A percentile compares a stretch with the other conserved stretches of the same genome.
Conservation (phyloP, 2,329 filamentous ascomycete genomes). For the Cordyceps farinosa region DNA sequence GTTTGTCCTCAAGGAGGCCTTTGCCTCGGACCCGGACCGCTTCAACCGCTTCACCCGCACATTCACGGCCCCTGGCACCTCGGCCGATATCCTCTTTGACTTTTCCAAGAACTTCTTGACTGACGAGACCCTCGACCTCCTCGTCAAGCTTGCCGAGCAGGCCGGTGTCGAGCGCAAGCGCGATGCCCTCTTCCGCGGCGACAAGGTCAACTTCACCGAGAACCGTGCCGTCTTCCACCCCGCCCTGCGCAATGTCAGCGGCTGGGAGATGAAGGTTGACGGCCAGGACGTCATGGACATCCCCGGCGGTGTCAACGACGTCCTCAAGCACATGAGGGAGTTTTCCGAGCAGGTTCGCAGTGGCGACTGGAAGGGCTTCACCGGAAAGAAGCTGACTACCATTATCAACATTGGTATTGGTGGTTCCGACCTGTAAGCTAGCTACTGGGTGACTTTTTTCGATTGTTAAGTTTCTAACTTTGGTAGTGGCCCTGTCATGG, state of each 20-base stretch:
- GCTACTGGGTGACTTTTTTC: background rate
- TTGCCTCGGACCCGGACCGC: conserved; percentile 80
- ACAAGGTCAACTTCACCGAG: conserved; percentile 99
- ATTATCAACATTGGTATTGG: conserved; percentile 98
- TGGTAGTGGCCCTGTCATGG: conserved; percentile 92
- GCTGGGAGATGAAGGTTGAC: conserved; percentile 78
- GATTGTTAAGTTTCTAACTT: conserved; percentile 28
- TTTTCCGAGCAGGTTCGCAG: conserved; percentile 93
- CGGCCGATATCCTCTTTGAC: conserved; percentile 92
- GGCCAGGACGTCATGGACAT: conserved; percentile 89
- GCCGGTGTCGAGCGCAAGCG: conserved; percentile 88
- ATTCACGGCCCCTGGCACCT: conserved; percentile 76
- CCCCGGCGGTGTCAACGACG: conserved; percentile 82
- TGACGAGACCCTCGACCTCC: conserved; percentile 82
- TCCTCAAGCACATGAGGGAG: conserved; percentile 96
- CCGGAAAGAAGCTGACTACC: conserved; percentile 93
- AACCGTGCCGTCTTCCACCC: conserved; percentile 93
- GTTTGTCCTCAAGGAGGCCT: conserved; percentile 91
- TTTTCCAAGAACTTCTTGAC: conserved; percentile 99
- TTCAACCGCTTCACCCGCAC: conserved; percentile 87
- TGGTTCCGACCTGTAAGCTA: conserved; percentile 88
- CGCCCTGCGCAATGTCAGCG: conserved; percentile 85
- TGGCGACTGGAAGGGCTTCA: conserved; percentile 95
- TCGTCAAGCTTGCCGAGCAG: conserved; percentile 88
- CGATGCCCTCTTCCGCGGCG: conserved; percentile 94